Percentiles rank a stretch among this genome's conserved stretches.
phyloP scores from a whole-genome alignment of 768 basidiomycete genomes.

The Pisolithus microcarpus region DNA sequence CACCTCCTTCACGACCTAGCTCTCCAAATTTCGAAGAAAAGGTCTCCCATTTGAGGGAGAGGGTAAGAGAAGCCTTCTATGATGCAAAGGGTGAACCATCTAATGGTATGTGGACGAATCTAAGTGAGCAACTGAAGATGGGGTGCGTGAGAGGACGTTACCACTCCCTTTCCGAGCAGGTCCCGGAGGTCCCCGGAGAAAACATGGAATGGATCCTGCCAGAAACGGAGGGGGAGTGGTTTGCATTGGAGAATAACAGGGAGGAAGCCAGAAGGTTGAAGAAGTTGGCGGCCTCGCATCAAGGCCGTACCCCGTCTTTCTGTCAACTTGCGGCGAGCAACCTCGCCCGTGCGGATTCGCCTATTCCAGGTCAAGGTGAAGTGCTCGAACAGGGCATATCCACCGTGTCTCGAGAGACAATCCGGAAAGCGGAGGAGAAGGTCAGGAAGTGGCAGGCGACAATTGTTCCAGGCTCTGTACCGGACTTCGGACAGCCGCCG shows the following conservation, averaged over 20 bases:
- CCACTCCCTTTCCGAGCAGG: constrained; percentile 18
- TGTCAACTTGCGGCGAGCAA: constrained; percentile 3
- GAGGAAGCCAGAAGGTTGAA: constrained; percentile 14
- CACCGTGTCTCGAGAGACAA: constrained; percentile 19
- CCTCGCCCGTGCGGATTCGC: not conserved
- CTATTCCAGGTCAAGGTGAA: not conserved
- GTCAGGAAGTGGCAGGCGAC: constrained; percentile 31
- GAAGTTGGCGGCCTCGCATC: constrained; percentile 11
- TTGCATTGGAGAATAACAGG: constrained; percentile 35
- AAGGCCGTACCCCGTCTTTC: not conserved
- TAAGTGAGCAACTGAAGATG: constrained; percentile 35
- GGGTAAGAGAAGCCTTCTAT: constrained; percentile 29
- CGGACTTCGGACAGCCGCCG: not conserved
- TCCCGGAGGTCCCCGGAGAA: constrained; percentile 17
- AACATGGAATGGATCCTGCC: constrained; percentile 32
- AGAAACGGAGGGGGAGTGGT: constrained; percentile 44
- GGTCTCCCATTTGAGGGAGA: constrained; percentile 28
- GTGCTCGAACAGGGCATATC: constrained; percentile 4
- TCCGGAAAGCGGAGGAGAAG: constrained; percentile 27
- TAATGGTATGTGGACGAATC: constrained; percentile 41
- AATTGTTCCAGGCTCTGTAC: constrained; percentile 16
- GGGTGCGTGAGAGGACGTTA: constrained; percentile 33
- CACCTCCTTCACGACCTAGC: constrained; percentile 28
- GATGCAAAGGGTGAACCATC: constrained; percentile 33
- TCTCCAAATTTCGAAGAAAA: constrained; percentile 23